Percentiles rank a stretch among this genome's conserved stretches.
Conservation (phyloP, 208 protist species). For the Angomonas ambiguus region DNA sequence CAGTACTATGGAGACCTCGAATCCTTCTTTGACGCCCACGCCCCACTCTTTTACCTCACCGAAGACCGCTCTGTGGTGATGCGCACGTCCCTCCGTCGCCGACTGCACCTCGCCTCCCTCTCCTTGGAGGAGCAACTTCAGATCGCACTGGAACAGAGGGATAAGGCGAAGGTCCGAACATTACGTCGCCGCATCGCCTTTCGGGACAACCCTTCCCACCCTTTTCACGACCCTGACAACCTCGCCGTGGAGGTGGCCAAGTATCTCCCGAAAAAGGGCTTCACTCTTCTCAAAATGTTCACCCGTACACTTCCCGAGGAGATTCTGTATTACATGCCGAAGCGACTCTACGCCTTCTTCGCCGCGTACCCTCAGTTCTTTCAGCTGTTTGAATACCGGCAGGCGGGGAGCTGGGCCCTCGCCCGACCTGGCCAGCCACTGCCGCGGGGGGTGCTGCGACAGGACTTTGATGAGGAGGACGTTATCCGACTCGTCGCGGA, state of each 20-base stretch:
- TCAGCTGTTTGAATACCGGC: constrained; percentile 77
- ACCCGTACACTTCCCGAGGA: constrained; percentile 62
- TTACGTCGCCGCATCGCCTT: constrained; percentile 83
- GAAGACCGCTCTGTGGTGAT: constrained; percentile 67
- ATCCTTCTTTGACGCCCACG: constrained; percentile 59
- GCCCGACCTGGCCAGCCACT: constrained; percentile 65
- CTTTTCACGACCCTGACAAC: constrained; percentile 87
- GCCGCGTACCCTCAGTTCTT: constrained; percentile 83
- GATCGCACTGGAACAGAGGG: constrained; percentile 45
- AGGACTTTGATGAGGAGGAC: constrained; percentile 74
- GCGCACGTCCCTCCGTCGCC: constrained; percentile 62
- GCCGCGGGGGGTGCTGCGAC: constrained; percentile 76
- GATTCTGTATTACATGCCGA: constrained; percentile 73
- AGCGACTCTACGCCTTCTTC: constrained; percentile 75
- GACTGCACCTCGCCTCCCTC: constrained; percentile 48
- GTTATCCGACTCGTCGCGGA: constrained; percentile 74
- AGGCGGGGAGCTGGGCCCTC: constrained; percentile 63
- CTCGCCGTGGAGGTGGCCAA: constrained; percentile 76
- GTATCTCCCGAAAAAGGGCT: constrained; percentile 68
- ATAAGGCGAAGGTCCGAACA: constrained; percentile 59
- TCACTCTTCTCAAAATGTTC: constrained; percentile 60
- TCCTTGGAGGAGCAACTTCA: constrained; percentile 83
- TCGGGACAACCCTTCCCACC: constrained; percentile 74
- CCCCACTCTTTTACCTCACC: constrained; percentile 60
- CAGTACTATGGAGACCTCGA: constrained; percentile 57